phyloP scores from a whole-genome alignment of 2,329 filamentous ascomycete genomes.

The Dendryphion nanum region DNA sequence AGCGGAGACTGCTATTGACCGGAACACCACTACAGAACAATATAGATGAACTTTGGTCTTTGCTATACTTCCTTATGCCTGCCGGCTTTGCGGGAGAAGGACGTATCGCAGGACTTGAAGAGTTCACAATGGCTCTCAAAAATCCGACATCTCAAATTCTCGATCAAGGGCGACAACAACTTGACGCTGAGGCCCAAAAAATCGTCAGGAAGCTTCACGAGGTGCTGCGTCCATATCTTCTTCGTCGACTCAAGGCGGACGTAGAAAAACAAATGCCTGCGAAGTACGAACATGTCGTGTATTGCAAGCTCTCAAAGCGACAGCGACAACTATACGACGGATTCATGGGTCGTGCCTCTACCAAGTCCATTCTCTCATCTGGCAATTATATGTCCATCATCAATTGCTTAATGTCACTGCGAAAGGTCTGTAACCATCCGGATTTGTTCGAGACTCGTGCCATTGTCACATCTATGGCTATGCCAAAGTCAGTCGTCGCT shows the following conservation, averaged over 20 bases:
- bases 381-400: conserved; percentile 98
- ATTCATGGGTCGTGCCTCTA: conserved; percentile 87
- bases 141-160: conserved; percentile 94
- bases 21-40: conserved; percentile 97
- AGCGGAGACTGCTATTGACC: conserved; percentile 81
- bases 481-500: conserved; percentile 73
- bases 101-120: conserved; percentile 89
- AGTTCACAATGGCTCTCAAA: conserved; percentile 95
- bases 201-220: conserved; percentile 94
- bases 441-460: conserved; percentile 94
- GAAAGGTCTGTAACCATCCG: conserved; percentile 97
- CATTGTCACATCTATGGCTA: conserved; percentile 95
- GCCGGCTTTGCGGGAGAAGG: conserved; percentile 79
- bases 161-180: conserved; percentile 87
- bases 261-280: conserved; percentile 99
- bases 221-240: conserved; percentile 85
- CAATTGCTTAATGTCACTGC: conserved; percentile 94
- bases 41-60: conserved; percentile 91
- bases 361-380: conserved; percentile 80
- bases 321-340: conserved; percentile 96
- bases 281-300: conserved; percentile 96
- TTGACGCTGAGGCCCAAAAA: conserved; percentile 89
- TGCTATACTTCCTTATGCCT: conserved; percentile 95
- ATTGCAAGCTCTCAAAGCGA: conserved; percentile 90
- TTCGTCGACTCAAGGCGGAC: conserved; percentile 89